A percentile compares a stretch with the other conserved stretches of the same genome.
Conservation (phyloP, 257 asterid genomes). For the Marsdenia floribunda region DNA sequence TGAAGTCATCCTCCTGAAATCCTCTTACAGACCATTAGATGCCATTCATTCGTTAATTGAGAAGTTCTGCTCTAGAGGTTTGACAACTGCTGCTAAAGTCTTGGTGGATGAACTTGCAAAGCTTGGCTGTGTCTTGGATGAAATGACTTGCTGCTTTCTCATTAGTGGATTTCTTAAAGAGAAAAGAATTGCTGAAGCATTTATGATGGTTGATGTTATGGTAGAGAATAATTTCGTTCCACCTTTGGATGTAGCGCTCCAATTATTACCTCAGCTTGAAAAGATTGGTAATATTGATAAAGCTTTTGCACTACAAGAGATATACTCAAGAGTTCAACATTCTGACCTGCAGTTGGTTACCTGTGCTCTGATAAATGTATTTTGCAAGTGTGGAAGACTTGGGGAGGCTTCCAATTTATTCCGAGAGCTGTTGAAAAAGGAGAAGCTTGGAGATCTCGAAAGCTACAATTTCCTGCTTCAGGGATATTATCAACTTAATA, state of each 20-base stretch:
- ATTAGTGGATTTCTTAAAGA: conserved; percentile 50
- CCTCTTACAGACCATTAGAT: conserved; percentile 23
- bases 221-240: conserved; percentile 39
- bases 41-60: conserved; percentile 33
- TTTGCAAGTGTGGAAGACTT: conserved; percentile 35
- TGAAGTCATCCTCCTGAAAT: conserved; percentile 27
- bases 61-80: conserved; percentile 47
- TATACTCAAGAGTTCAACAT: conserved; percentile 36
- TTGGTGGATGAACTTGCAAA: conserved; percentile 42
- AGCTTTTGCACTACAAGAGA: conserved; percentile 44
- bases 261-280: conserved; percentile 49
- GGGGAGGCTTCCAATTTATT: conserved; percentile 46
- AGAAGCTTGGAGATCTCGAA: conserved; percentile 27
- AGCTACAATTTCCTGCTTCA: conserved; percentile 37
- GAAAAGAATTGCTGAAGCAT: conserved; percentile 50
- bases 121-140: conserved; percentile 24
- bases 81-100: conserved; percentile 35
- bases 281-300: conserved; percentile 38
- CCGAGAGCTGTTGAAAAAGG: conserved; percentile 32
- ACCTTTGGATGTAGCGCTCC: conserved; percentile 33
- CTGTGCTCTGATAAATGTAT: conserved; percentile 46
- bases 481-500: conserved; percentile 40
- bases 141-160: conserved; percentile 35
- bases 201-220: conserved; percentile 37
- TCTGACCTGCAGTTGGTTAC: conserved; percentile 27